Evolutionary conservation across 768 basidiomycete species (phyloP).

Genomic region (Phylloporus arenicola): DNA sequence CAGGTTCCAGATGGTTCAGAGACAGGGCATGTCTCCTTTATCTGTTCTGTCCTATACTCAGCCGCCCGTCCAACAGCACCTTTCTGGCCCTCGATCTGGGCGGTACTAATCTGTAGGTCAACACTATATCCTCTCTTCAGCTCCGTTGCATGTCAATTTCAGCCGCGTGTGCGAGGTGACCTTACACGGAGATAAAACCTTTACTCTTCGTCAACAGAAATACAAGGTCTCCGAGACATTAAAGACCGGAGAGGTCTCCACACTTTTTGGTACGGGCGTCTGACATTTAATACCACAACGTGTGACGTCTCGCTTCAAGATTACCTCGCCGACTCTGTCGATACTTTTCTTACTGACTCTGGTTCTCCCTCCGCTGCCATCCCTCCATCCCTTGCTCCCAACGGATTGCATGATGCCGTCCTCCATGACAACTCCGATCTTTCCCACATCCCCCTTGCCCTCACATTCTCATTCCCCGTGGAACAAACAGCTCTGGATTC

Average conservation of each 20-base stretch:
- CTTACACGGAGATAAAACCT: constrained; percentile 85
- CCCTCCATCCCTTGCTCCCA: constrained; percentile 23
- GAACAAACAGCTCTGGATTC: constrained; percentile 90
- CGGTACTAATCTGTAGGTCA: constrained; percentile 89
- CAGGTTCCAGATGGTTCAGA: constrained; percentile 92
- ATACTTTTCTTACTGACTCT: constrained; percentile 76
- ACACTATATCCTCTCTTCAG: neutral
- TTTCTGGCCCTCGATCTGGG: constrained; percentile 96
- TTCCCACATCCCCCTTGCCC: constrained; percentile 64
- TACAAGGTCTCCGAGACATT: constrained; percentile 92
- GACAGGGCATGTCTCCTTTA: constrained; percentile 59
- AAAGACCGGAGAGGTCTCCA: constrained; percentile 86
- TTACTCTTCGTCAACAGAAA: constrained; percentile 89
- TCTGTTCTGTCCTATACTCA: constrained; percentile 4
- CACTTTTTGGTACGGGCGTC: constrained; percentile 67
- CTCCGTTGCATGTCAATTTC: constrained; percentile 4
- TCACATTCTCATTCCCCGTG: constrained; percentile 97
- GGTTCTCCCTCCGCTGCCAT: constrained; percentile 25
- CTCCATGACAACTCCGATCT: constrained; percentile 27
- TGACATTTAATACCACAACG: neutral
- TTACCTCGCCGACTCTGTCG: constrained; percentile 96
- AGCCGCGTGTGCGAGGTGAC: constrained; percentile 95
- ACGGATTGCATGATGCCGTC: constrained; percentile 10
- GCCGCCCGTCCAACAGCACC: constrained; percentile 47
- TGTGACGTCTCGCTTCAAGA: constrained; percentile 45